Evolutionary conservation across 2,329 filamentous ascomycete species (phyloP), one percentile per base, ranked within the genome.

Genomic region (Nannizziopsis barbatae): DNA sequence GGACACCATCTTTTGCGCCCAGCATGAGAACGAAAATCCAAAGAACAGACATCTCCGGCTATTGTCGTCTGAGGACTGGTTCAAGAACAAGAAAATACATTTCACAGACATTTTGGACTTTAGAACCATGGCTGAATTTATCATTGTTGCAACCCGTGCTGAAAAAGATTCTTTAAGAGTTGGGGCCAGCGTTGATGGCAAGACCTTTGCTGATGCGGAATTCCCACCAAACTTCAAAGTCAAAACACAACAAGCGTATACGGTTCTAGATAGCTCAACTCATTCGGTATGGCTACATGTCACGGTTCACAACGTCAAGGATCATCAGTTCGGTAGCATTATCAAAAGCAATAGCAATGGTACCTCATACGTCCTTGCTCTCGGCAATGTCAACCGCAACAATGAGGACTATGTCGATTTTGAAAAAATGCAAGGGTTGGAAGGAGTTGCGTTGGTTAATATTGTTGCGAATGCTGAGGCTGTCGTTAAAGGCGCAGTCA

Each of bases 311-410:
- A 76, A 75, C 36, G 71, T 71, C 2, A 63, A 72, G 44, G 82
- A 79, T 14, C 78, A 76, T 44, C 78, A 84, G 51, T 88, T 85
- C 58, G 92, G 92, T 33, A 83, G 84, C 18, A 86, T 98, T 57
- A 80, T 98, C 67, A 98, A 96, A 77, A 95, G 88, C 62, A 98
- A 98, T 71, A 95, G 88, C 58, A 96, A 98, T 62, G 92, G 92
- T 47, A 98, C 92, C 0, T 92, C 85, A 1, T 98, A 95, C 60
- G 86, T 95, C 10, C 71, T 94, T 55, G 93, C 86, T 65, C 74
- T 92, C 18, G 72, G 78, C 42, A 79, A 79, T 15, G 87, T 96
- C 61, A 95, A 96, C 65, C 79, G 86, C 57, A 81, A 95, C 61
- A 70, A 75, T 10, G 57, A 64, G 1, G 88, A 82, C 38, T 95